These are phyloP conservation scores for Cladobotryum mycophilum DNA, from an alignment of 2,329 filamentous ascomycete species.

Conservation along the genomic window DNA sequence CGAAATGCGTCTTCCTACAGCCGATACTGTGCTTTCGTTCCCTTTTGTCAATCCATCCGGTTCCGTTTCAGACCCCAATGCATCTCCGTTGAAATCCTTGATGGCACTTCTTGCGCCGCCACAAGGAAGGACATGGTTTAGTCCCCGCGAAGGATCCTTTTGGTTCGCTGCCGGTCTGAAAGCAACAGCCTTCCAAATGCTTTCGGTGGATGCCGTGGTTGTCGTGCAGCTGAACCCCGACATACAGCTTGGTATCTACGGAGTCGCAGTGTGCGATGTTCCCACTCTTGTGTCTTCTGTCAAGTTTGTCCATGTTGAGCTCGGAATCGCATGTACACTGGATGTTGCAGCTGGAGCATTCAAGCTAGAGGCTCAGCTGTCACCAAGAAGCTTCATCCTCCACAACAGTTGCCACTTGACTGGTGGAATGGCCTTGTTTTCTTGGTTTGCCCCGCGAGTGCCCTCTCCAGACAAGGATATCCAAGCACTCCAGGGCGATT, in stretches of 20 bases:
- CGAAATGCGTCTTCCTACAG: background rate
- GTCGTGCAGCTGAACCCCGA: background rate
- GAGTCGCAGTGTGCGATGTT: background rate
- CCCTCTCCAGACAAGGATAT: too few relatives aligned
- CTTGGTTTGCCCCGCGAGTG: constrained; percentile 9
- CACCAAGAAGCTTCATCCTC: constrained; percentile 29
- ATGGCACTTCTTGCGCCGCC: background rate
- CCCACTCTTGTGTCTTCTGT: background rate
- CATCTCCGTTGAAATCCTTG: background rate
- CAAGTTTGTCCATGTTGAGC: constrained; percentile 18
- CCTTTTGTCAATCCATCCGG: background rate
- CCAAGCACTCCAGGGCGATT: constrained; percentile 22
- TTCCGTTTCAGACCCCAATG: background rate
- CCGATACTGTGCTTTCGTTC: background rate
- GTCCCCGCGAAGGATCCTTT: background rate
- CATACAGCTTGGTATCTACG: background rate
- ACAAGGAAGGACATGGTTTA: background rate
- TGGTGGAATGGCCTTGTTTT: constrained; percentile 29
- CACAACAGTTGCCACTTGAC: constrained; percentile 28
- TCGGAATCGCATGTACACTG: constrained; percentile 23
- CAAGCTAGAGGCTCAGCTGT: constrained; percentile 27
- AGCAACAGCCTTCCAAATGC: constrained; percentile 5
- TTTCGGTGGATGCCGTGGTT: background rate
- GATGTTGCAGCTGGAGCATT: constrained; percentile 23
- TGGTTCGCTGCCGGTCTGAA: constrained; percentile 6